Base-by-base conservation (phyloP, 139 green algal genomes). In the Chlamydomonas applanata region DNA sequence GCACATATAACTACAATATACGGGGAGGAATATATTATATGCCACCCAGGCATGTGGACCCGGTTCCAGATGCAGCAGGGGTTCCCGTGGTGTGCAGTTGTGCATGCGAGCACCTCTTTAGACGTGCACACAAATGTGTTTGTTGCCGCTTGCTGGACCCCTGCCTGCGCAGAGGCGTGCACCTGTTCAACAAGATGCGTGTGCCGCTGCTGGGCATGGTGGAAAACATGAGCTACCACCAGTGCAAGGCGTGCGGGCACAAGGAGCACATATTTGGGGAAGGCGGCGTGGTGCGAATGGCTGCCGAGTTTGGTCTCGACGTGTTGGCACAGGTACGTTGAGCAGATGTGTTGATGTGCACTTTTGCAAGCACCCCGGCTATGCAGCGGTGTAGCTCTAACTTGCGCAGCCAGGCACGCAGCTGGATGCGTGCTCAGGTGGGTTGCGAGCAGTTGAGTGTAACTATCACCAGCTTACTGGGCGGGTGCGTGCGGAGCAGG, bases 171-270 rank as follows among this genome's bases (percentile, higher is more conserved):
- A 86, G 92, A 1, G 93, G 92, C 25, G 86, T 87, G 25, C 83
- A 88, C 68, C 94, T 97, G 90, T 98, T 97, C 81, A 64, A 72
- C 19, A 90, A 91, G 64, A 79, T 96, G 32, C 77, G 84, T 24
- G 89, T 97, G 59, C 89, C 89, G 0, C 76, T 97, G 32, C 70
- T 97, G 36, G 94, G 94, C 22, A 74, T 98, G 32, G 82, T 97
- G 0, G 92, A 97, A 79, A 97, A 97, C 83, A 98, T 98, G 94
- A 89, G 75, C 60, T 86, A 91, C 68, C 87, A 92, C 70, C 20
- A 74, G 11, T 97, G 93, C 71, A 73, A 30, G 3, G 74, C 69
- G 29, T 98, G 94, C 77, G 90, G 90, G 30, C 79, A 91, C 71
- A 72, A 88, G 66, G 83, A 88, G n/a, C 63, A 92, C 76, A 87